Conservation (phyloP, 2,329 filamentous ascomycete species). For the Xylariales sp. region DNA sequence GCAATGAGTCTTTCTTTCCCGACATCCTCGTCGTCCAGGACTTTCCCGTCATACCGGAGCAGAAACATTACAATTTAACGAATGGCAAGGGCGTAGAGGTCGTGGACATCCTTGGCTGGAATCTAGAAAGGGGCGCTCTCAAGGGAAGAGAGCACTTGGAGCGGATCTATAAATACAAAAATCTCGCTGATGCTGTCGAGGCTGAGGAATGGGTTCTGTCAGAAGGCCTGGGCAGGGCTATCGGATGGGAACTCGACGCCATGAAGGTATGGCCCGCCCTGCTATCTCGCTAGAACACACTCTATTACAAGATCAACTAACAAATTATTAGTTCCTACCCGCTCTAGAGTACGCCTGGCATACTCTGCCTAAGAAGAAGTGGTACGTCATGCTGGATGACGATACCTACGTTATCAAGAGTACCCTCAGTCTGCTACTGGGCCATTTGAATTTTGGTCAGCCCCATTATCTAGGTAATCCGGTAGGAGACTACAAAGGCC, state of each 20-base stretch:
- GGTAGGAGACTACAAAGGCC: constrained; percentile 65
- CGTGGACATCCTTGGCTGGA: constrained; percentile 52
- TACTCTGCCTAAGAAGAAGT: constrained; percentile 65
- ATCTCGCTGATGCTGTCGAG: constrained; percentile 49
- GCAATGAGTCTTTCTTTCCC: constrained; percentile 53
- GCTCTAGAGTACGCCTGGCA: constrained; percentile 64
- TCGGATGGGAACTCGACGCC: constrained; percentile 53
- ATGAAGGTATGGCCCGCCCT: constrained; percentile 49
- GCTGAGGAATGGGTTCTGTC: constrained; percentile 50
- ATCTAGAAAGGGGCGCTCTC: constrained; percentile 46
- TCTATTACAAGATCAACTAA: constrained; percentile 24
- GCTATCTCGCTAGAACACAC: neutral
- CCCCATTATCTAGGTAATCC: constrained; percentile 67
- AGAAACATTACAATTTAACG: constrained; percentile 41
- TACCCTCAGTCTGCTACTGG: constrained; percentile 60
- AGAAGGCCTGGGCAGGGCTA: constrained; percentile 48
- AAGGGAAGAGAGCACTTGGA: constrained; percentile 47
- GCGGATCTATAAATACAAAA: constrained; percentile 49
- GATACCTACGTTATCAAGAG: constrained; percentile 66
- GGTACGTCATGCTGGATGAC: constrained; percentile 69
- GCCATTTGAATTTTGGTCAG: constrained; percentile 59
- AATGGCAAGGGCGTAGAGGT: constrained; percentile 47
- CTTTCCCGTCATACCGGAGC: constrained; percentile 53
- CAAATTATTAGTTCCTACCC: constrained; percentile 60
- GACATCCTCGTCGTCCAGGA: constrained; percentile 64